A percentile compares a stretch with the other conserved stretches of the same genome.
These are phyloP conservation scores for Naganishia liquefaciens DNA, from an alignment of 1,284 basidiomycete genomes.

Conservation along the genomic window DNA sequence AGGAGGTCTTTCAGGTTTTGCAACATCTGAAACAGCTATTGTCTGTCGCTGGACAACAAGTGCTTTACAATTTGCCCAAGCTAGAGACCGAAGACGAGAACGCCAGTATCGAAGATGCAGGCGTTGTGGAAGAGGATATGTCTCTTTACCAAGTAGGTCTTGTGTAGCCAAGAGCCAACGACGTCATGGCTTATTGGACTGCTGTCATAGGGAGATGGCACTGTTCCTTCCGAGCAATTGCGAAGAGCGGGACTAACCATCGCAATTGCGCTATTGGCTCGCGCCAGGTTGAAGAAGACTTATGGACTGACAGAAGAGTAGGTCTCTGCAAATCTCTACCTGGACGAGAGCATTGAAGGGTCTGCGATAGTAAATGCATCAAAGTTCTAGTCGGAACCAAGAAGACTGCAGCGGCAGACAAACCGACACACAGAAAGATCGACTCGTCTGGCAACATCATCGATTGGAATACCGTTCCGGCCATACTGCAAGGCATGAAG, in stretches of 20 bases:
- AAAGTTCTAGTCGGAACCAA: slow-evolving; percentile 75
- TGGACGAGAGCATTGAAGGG: not conserved
- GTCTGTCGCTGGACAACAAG: slow-evolving; percentile 80
- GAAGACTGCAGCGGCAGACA: slow-evolving; percentile 81
- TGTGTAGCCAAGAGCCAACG: not conserved
- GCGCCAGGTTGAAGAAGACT: slow-evolving; percentile 73
- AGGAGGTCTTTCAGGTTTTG: slow-evolving; percentile 85
- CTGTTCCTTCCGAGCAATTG: slow-evolving; percentile 38
- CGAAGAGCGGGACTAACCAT: slow-evolving; percentile 66
- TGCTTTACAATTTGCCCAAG: slow-evolving; percentile 57
- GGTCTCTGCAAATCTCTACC: slow-evolving; percentile 41
- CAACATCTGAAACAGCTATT: slow-evolving; percentile 76
- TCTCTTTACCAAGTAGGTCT: slow-evolving; percentile 16
- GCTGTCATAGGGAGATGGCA: slow-evolving; percentile 18
- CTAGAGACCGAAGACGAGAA: slow-evolving; percentile 50
- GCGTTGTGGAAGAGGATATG: slow-evolving; percentile 12
- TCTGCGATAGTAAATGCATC: slow-evolving; percentile 71
- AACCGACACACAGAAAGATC: slow-evolving; percentile 61
- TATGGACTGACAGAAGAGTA: slow-evolving; percentile 87
- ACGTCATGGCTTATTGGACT: not conserved
- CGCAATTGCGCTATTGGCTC: slow-evolving; percentile 77
- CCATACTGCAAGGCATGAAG: slow-evolving; percentile 39
- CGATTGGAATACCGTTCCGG: slow-evolving; percentile 38
- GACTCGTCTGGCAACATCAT: slow-evolving; percentile 34
- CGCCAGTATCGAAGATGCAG: slow-evolving; percentile 10